A percentile compares a stretch with the other conserved stretches of the same genome.
phyloP scores from a whole-genome alignment of 2,329 filamentous ascomycete species.

The Fusarium sp. region DNA sequence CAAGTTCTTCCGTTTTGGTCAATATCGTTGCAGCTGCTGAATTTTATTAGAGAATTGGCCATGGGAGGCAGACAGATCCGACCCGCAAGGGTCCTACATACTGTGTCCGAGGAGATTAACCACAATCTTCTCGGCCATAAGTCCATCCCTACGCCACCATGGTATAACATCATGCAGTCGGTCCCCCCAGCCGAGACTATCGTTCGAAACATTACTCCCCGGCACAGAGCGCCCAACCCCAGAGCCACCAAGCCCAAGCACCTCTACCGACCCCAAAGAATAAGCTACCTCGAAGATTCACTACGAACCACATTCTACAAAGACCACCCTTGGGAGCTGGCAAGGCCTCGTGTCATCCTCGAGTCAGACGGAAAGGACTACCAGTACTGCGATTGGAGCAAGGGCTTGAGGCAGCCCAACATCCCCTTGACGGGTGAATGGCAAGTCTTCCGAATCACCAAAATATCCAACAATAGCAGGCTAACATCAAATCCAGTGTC shows the following conservation, averaged over 20 bases:
- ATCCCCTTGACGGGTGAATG: constrained; percentile 77
- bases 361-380: constrained; percentile 87
- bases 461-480: not conserved
- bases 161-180: constrained; percentile 61
- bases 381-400: constrained; percentile 81
- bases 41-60: constrained; percentile 22
- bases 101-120: constrained; percentile 55
- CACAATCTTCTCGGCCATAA: constrained; percentile 51
- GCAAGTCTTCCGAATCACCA: constrained; percentile 15
- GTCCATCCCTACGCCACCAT: constrained; percentile 53
- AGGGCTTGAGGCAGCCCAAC: constrained; percentile 74
- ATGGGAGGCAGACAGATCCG: constrained; percentile 58
- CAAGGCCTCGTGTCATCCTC: constrained; percentile 83
- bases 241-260: constrained; percentile 68
- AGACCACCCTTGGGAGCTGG: constrained; percentile 98
- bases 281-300: constrained; percentile 84
- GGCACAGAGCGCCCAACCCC: constrained; percentile 54
- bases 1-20: not conserved
- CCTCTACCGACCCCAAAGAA: constrained; percentile 80
- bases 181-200: constrained; percentile 68
- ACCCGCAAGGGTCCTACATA: constrained; percentile 58
- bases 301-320: constrained; percentile 85
- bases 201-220: constrained; percentile 61
- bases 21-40: constrained; percentile 3
- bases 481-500: constrained; percentile 67